phyloP scores from a whole-genome alignment of 371 early-diverging fungal species.

The Mucor ambiguus region DNA sequence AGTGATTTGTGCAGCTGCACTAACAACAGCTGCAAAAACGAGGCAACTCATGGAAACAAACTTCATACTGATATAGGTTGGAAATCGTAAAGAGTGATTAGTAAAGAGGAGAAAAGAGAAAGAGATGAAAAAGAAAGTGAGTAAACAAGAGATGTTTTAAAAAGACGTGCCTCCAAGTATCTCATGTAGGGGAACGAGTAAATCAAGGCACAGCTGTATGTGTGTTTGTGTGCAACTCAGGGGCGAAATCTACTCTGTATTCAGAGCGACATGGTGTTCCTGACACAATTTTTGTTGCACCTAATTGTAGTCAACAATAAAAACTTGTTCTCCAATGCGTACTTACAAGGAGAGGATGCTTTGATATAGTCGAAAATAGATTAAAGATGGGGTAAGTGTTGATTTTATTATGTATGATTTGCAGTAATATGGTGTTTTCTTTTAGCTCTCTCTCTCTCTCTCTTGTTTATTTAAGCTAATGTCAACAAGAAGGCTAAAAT shows the following conservation, averaged over 20 bases:
- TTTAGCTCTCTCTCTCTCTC: background rate
- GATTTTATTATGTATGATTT: background rate
- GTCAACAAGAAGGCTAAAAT: slow-evolving; percentile 17
- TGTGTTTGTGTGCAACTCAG: background rate
- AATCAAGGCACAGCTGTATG: background rate
- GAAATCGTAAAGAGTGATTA: too few species aligned
- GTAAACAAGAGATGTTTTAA: background rate
- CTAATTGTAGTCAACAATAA: slow-evolving; percentile 6
- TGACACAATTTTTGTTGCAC: background rate
- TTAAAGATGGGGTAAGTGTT: background rate
- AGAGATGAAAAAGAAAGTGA: slow-evolving; percentile 1
- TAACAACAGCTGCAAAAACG: slow-evolving; percentile 3
- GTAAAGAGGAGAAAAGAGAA: background rate
- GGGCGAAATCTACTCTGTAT: background rate
- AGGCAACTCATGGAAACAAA: slow-evolving; percentile 6
- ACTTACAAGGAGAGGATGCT: background rate
- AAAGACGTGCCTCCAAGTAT: background rate
- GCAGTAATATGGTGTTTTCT: background rate
- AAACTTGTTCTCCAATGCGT: background rate
- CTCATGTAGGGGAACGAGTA: background rate
- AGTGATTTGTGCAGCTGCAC: slow-evolving; percentile 35
- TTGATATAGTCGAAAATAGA: background rate
- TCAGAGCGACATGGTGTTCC: background rate
- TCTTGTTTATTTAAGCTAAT: slow-evolving; percentile 2
- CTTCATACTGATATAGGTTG: slow-evolving; percentile 6